A percentile compares a stretch with the other conserved stretches of the same genome.
Evolutionary conservation across 306 rosid species (phyloP).

Genomic region (Citrullus colocynthis): DNA sequence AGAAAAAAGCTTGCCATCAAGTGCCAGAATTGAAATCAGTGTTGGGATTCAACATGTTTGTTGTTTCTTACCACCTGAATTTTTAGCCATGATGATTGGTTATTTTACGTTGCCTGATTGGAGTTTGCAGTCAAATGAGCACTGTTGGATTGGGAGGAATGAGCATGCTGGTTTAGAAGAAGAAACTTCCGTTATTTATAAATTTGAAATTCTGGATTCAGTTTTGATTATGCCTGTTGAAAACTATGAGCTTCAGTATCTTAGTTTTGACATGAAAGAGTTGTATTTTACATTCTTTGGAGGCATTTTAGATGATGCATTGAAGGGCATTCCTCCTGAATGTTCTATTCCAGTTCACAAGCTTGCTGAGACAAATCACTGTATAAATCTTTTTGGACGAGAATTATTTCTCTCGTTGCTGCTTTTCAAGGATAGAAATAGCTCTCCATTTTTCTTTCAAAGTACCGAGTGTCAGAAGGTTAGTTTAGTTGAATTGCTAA

Average conservation of each 20-base stretch:
- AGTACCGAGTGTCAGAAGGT: conserved; percentile 21
- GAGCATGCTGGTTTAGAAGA: conserved; percentile 22
- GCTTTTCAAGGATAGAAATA: conserved; percentile 29
- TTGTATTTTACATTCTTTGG: conserved; percentile 42
- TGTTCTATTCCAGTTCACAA: conserved; percentile 38
- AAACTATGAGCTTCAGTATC: conserved; percentile 47
- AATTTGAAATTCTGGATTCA: conserved; percentile 78
- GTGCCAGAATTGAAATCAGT: conserved; percentile 46
- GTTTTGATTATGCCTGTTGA: conserved; percentile 59
- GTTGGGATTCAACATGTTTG: conserved; percentile 68
- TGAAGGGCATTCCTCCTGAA: conserved; percentile 45
- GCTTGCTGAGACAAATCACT: conserved; percentile 43
- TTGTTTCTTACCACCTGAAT: conserved; percentile 83
- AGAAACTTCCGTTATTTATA: conserved; percentile 36
- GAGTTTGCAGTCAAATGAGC: conserved; percentile 37
- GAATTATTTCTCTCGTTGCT: conserved; percentile 48
- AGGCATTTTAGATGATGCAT: conserved; percentile 27
- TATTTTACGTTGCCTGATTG: conserved; percentile 75
- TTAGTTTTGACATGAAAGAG: conserved; percentile 51
- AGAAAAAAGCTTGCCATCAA: conserved; percentile 19
- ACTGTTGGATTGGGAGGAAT: conserved; percentile 14
- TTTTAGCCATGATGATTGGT: conserved; percentile 74
- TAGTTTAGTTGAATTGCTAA: conserved; percentile 44
- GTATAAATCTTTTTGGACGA: conserved; percentile 59
- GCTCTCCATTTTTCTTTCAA: conserved; percentile 19